These are phyloP conservation scores for Erythrophleum ivorense DNA, from an alignment of 331 rosid species.

Conservation along the genomic window DNA sequence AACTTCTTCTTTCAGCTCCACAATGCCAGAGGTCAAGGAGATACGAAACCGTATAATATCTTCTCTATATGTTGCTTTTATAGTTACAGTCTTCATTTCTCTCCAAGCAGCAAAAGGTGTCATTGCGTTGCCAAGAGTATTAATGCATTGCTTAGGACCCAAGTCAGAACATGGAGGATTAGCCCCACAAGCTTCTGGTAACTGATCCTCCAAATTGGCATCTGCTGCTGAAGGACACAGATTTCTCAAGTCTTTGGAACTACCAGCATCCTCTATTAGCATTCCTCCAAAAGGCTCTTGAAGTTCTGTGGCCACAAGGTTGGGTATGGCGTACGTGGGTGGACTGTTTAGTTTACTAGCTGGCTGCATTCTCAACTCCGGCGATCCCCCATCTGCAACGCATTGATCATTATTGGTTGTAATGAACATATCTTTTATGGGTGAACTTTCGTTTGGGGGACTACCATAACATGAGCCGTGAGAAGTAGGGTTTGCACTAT, in stretches of 20 bases:
- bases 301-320: conserved; percentile 51
- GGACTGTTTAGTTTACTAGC: conserved; percentile 33
- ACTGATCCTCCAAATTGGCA: conserved; percentile 65
- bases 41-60: conserved; percentile 82
- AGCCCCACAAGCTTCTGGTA: conserved; percentile 60
- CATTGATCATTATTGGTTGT: conserved; percentile 52
- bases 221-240: conserved; percentile 77
- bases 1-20: conserved; percentile 76
- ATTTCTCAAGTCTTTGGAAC: conserved; percentile 83
- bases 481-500: conserved; percentile 72
- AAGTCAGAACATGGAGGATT: conserved; percentile 50
- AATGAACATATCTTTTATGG: conserved; percentile 47
- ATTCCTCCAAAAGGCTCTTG: conserved; percentile 79
- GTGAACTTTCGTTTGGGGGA: conserved; percentile 59
- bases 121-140: conserved; percentile 36
- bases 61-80: conserved; percentile 86
- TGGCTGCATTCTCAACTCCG: conserved; percentile 55
- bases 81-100: conserved; percentile 64
- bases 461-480: conserved; percentile 84
- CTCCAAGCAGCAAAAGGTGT: conserved; percentile 45
- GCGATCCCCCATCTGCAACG: conserved; percentile 51
- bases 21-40: conserved; percentile 54
- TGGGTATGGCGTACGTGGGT: conserved; percentile 40
- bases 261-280: conserved; percentile 84
- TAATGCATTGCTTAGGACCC: conserved; percentile 57